Percentiles rank a stretch among this genome's conserved stretches.
Evolutionary conservation across 2,329 filamentous ascomycete genomes (phyloP).

Genomic region (Talaromyces sp.): DNA sequence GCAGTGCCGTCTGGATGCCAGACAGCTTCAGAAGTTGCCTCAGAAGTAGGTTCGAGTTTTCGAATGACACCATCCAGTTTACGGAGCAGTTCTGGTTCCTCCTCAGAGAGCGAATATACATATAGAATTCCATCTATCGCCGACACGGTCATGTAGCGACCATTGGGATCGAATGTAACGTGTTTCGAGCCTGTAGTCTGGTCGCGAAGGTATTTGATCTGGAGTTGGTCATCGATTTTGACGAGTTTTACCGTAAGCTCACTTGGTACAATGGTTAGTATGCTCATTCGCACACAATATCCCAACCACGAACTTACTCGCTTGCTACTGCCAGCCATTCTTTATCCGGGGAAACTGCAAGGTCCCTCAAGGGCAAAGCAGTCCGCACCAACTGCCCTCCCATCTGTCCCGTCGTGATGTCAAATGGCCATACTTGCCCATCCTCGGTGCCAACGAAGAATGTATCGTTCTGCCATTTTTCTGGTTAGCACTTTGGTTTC

Average conservation of each 20-base stretch:
- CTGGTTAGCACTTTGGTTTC: conserved; percentile 8
- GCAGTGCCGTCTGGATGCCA: conserved; percentile 97
- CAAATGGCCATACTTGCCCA: conserved; percentile 92
- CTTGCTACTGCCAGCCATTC: conserved; percentile 95
- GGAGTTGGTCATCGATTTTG: conserved; percentile 74
- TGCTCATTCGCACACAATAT: neutral
- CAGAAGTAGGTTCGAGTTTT: conserved; percentile 73
- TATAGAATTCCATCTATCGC: conserved; percentile 90
- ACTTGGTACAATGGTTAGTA: conserved; percentile 41
- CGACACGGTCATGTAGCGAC: conserved; percentile 74
- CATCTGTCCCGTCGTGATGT: conserved; percentile 68
- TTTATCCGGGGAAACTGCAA: conserved; percentile 77
- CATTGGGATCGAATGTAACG: conserved; percentile 81
- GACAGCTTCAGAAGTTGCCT: conserved; percentile 71
- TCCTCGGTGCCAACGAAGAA: conserved; percentile 92
- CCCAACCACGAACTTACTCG: conserved; percentile 59
- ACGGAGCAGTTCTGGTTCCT: conserved; percentile 77
- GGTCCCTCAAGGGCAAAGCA: conserved; percentile 82
- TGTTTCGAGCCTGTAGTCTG: conserved; percentile 90
- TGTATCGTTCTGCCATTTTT: conserved; percentile 64
- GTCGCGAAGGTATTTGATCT: conserved; percentile 77
- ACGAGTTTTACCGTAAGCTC: conserved; percentile 91
- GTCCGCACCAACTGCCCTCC: conserved; percentile 81
- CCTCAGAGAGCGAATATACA: conserved; percentile 78
- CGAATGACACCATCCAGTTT: conserved; percentile 87